phyloP scores from a whole-genome alignment of 768 basidiomycete genomes.

The Austroboletus eburneus region DNA sequence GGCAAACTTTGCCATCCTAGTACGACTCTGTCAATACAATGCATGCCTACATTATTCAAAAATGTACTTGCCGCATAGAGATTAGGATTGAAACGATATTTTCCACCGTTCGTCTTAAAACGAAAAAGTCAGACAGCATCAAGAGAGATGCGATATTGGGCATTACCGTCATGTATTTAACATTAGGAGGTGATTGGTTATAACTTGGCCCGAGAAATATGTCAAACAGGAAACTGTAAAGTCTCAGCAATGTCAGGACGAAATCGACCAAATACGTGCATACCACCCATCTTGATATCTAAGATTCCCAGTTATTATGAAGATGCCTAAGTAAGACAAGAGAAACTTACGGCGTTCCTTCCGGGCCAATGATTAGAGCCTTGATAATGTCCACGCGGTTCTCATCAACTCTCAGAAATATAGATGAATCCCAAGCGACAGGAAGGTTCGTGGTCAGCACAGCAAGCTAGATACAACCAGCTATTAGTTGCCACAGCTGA shows the following conservation, averaged over 20 bases:
- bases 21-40: background rate
- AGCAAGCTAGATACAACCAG: constrained; percentile 58
- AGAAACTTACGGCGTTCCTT: constrained; percentile 82
- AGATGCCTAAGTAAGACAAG: too few species aligned
- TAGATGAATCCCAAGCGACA: constrained; percentile 92
- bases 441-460: constrained; percentile 92
- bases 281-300: constrained; percentile 93
- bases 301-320: constrained; percentile 2
- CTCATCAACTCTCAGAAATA: constrained; percentile 92
- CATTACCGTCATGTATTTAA: constrained; percentile 60
- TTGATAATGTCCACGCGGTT: constrained; percentile 89
- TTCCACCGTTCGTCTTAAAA: constrained; percentile 76
- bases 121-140: constrained; percentile 10
- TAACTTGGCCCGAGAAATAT: constrained; percentile 90
- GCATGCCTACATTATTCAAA: background rate
- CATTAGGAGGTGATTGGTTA: constrained; percentile 78
- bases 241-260: constrained; percentile 4
- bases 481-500: constrained; percentile 3
- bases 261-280: constrained; percentile 21
- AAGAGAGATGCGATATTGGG: background rate
- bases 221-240: constrained; percentile 69
- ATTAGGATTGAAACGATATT: constrained; percentile 91
- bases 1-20: constrained; percentile 91
- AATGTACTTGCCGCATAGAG: constrained; percentile 69
- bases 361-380: constrained; percentile 87